Evolutionary conservation across 768 basidiomycete genomes (phyloP), one percentile per base, ranked within the genome.

Genomic region (Leccinellum luteum): DNA sequence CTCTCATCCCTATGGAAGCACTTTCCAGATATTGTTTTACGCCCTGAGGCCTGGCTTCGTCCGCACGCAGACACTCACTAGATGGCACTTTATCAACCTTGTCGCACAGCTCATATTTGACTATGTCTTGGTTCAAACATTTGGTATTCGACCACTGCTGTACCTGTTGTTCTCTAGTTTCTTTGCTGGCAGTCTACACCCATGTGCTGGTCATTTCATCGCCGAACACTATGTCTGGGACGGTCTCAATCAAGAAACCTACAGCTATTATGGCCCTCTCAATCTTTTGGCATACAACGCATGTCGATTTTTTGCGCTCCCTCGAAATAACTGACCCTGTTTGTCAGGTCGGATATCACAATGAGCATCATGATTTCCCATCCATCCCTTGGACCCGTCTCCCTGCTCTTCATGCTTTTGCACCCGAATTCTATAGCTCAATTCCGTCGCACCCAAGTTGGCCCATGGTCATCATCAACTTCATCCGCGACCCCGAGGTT

Each of bases 281-380:
- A 99, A 99, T 72, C 59, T 87, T 14, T 74, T 98, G 21, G 92
- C 94, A 14, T 99, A 98, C 73, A 99, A 99, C 63, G 96, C 92
- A 60, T 59, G 89, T 77, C 17, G n/a, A 15, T 32, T 44, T 51
- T 12, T 13, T 55, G 0, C 47, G 44, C 31, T 15, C 41, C 55
- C 28, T 38, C 28, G 38, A 6, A 28, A 52, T 41, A 30, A 7
- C 50, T 55, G 17, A 66, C 25, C 41, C 21, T 23, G 9, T 8
- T 45, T 14, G 55, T 19, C 62, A 94, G 92, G 92, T 98, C 63
- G 97, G 97, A 38, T 98, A 98, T 70, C 97, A 99, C 72, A 98
- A 99, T 73, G 97, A 98, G 67, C 97, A 99, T 74, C 97, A 99
- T 74, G 97, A 99, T 75, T 98, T 99, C 74, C 95, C 97, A 8